Percentiles rank a stretch among this genome's conserved stretches.
Evolutionary conservation across 352 stramenopile genomes (phyloP).

Genomic region (Globisporangium camurandrum): DNA sequence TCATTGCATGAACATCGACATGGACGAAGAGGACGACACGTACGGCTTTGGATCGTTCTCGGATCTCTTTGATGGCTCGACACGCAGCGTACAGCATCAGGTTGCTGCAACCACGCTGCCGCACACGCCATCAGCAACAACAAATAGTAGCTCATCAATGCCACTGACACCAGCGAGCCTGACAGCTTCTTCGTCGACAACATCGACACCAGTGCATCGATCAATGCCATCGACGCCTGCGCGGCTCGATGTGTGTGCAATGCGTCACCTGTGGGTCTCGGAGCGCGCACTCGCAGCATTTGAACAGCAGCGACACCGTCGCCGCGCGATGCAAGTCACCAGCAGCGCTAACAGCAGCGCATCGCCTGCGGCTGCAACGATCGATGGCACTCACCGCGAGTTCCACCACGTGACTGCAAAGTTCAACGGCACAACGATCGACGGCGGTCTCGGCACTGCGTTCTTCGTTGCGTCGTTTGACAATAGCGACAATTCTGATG

Average conservation of each 20-base stretch:
- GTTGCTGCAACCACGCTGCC: no score
- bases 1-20: constrained; percentile 10
- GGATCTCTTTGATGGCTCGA: constrained; percentile 36
- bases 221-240: not conserved
- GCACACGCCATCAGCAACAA: no score
- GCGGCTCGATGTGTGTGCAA: constrained; percentile 23
- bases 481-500: not conserved
- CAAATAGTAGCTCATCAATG: no score
- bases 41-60: constrained; percentile 67
- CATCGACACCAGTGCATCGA: not conserved
- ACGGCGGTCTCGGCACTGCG: constrained; percentile 35
- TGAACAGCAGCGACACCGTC: constrained; percentile 23
- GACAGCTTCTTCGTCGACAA: not conserved
- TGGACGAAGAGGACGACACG: constrained; percentile 56
- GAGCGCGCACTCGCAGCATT: constrained; percentile 33
- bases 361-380: not conserved
- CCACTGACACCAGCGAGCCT: no score
- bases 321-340: no score
- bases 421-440: constrained; percentile 39
- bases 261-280: constrained; percentile 43
- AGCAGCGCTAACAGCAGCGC: constrained; percentile 2
- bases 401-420: constrained; percentile 47
- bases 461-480: constrained; percentile 14
- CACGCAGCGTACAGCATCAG: not conserved
- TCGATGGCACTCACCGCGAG: constrained; percentile 6